phyloP scores from a whole-genome alignment of 83 land plant genomes.

The Isoetes engelmannii region DNA sequence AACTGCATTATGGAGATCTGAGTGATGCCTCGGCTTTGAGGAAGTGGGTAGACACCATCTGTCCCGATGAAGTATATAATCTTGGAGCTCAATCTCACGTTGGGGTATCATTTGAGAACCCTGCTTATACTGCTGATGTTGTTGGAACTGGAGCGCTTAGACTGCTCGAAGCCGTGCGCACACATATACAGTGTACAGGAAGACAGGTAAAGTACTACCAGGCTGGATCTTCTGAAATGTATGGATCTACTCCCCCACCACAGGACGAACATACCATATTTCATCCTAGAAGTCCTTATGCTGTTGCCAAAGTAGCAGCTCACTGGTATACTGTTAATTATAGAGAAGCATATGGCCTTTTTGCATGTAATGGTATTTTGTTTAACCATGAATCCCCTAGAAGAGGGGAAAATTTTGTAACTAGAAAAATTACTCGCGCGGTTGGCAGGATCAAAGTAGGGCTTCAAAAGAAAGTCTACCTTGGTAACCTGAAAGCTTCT shows the following conservation, averaged over 20 bases:
- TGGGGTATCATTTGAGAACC: constrained; percentile 79
- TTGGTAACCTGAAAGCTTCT: constrained; percentile 65
- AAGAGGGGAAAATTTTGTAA: constrained; percentile 76
- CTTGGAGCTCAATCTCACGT: constrained; percentile 84
- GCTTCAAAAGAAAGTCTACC: constrained; percentile 57
- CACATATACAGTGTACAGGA: constrained; percentile 43
- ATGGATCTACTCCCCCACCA: constrained; percentile 76
- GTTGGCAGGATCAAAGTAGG: constrained; percentile 77
- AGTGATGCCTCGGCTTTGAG: constrained; percentile 80
- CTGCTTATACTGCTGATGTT: constrained; percentile 79
- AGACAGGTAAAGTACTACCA: constrained; percentile 56
- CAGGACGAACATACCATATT: constrained; percentile 57
- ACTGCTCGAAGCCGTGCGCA: constrained; percentile 64
- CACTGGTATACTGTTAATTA: constrained; percentile 84
- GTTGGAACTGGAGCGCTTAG: constrained; percentile 75
- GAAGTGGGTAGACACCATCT: constrained; percentile 63
- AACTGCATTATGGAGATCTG: constrained; percentile 76
- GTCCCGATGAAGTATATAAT: constrained; percentile 78
- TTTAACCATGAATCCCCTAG: constrained; percentile 80
- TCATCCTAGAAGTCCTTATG: constrained; percentile 77
- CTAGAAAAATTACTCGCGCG: constrained; percentile 73
- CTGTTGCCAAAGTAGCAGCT: constrained; percentile 66
- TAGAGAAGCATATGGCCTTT: constrained; percentile 65
- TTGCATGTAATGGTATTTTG: constrained; percentile 75
- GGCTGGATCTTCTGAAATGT: constrained; percentile 84